phyloP scores from a whole-genome alignment of 495 filamentous ascomycete species.

The Gamarada debralockiae region DNA sequence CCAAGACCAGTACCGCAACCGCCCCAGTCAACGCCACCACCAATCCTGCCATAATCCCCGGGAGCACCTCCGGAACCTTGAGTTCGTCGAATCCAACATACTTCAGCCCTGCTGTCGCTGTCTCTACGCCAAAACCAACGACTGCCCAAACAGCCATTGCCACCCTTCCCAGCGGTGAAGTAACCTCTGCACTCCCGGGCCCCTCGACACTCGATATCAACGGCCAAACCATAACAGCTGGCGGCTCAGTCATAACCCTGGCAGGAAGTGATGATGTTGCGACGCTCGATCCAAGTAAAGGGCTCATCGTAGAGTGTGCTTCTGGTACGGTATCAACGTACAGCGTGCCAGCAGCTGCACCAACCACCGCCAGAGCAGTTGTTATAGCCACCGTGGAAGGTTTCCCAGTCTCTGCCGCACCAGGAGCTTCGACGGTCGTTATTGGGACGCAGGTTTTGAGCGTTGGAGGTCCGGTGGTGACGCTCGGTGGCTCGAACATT shows the following conservation, averaged over 20 bases:
- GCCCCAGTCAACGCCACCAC: not conserved
- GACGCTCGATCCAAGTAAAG: not conserved
- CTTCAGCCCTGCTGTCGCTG: not conserved
- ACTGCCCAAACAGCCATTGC: not conserved
- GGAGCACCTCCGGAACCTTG: not conserved
- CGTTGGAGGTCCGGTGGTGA: not conserved
- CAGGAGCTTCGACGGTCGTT: constrained; percentile 4
- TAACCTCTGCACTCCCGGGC: not conserved
- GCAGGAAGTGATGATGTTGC: no score
- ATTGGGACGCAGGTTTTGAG: not conserved
- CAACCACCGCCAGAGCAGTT: not conserved
- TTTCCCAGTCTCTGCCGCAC: constrained; percentile 2
- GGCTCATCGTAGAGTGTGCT: not conserved
- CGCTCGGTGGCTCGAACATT: not conserved
- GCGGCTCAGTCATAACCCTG: no score
- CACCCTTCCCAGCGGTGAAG: not conserved
- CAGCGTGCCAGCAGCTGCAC: not conserved
- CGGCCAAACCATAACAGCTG: not conserved
- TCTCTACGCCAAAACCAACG: not conserved
- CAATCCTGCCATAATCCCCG: not conserved
- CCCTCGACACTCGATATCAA: not conserved
- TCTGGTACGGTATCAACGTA: not conserved
- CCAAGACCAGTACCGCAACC: not conserved
- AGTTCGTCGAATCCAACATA: not conserved
- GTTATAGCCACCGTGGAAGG: constrained; percentile 8